Base-by-base conservation (phyloP, 2,329 filamentous ascomycete genomes). In the Ascomycota sp. region DNA sequence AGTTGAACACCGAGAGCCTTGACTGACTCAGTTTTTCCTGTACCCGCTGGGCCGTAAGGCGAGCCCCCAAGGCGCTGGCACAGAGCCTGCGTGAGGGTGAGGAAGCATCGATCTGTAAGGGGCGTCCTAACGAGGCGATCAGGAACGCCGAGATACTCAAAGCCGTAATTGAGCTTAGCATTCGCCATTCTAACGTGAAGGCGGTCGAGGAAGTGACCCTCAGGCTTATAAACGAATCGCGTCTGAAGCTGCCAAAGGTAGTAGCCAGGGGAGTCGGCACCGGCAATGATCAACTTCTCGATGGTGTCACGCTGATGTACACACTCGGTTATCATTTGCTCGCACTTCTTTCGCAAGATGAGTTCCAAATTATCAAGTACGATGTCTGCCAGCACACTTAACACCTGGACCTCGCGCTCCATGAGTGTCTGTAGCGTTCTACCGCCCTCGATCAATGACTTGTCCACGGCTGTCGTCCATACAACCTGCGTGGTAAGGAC, bases 21-120 rank as follows among this genome's bases (percentile, higher is more conserved):
- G 50, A 99, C 89, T 2, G 89, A 98, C 50, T 99, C 89, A 0
- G 89, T 99, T 57, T 99, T 99, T 51, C 89, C 89, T 27, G 89
- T 99, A 61, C 89, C 89, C 34, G 89, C 89, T 40, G 89, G 89
- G 30, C 89, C 89, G 45, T 98, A 98, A 1, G 89, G 89, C 29
- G 91, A 98, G 31, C 91, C 89, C 56, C 89, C 89, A 24, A 99
- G 71, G 43, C 83, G 73, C 52, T 99, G 89, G 48, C 82, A 92
- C 28, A 98, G 65, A 8, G 85, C 89, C 56, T 98, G 89, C 3
- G 86, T 95, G 33, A 98, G 73, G 5, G 91, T 98, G 36, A 95
- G 69, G 69, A 98, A 99, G 56, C 89, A 99, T 38, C 91, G 78
- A 52, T 99, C 91, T 0, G 89, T 99, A 36, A 99, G 69, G 31